Conservation (phyloP, 768 basidiomycete species). For the Tubosaeta sp. region DNA sequence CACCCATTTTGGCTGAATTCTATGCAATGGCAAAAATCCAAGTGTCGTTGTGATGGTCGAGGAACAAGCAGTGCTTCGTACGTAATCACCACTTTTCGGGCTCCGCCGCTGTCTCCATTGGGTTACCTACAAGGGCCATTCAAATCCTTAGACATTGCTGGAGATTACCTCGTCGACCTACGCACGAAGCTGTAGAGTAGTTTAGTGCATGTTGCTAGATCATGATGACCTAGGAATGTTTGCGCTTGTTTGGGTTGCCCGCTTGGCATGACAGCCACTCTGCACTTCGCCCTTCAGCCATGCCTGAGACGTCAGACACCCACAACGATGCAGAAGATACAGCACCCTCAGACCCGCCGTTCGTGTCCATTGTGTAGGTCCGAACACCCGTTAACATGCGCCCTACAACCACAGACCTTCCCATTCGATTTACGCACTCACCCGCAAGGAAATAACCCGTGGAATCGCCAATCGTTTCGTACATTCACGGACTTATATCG, state of each 20-base stretch:
- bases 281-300: conserved; percentile 19
- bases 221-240: conserved; percentile 20
- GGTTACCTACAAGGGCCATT: neutral
- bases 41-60: conserved; percentile 8
- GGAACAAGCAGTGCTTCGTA: neutral
- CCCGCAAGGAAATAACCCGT: conserved; percentile 74
- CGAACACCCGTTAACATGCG: conserved; percentile 11
- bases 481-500: conserved; percentile 81
- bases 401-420: conserved; percentile 47
- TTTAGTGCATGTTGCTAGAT: too few species aligned
- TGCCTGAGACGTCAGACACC: conserved; percentile 32
- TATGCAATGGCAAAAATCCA: conserved; percentile 4
- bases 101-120: neutral
- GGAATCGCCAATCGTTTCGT: conserved; percentile 90
- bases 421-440: conserved; percentile 82
- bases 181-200: too few species aligned
- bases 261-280: conserved; percentile 1
- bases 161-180: neutral
- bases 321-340: conserved; percentile 35
- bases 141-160: neutral
- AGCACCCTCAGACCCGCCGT: conserved; percentile 26
- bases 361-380: conserved; percentile 15
- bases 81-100: neutral
- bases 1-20: conserved; percentile 79
- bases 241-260: conserved; percentile 27